Conservation (phyloP, 2,329 filamentous ascomycete genomes). For the Coleophoma cylindrospora region DNA sequence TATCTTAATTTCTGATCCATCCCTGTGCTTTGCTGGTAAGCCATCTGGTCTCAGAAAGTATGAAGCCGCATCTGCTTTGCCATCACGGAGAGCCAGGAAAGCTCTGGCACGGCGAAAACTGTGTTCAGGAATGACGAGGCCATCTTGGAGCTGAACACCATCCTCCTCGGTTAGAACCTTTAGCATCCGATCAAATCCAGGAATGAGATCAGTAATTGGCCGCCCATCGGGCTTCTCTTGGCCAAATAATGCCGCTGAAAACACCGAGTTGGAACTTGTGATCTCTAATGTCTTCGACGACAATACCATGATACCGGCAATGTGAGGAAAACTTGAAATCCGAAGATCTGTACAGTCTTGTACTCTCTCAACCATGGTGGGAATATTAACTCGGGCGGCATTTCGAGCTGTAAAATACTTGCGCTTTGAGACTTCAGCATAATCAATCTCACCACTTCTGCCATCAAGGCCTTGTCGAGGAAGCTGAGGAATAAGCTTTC, state of each 20-base stretch:
- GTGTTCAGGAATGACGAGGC: constrained; percentile 95
- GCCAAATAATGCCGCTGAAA: constrained; percentile 88
- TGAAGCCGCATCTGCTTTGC: constrained; percentile 70
- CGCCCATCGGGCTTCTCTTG: constrained; percentile 79
- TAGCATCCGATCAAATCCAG: constrained; percentile 80
- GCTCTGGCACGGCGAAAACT: constrained; percentile 88
- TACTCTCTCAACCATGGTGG: constrained; percentile 73
- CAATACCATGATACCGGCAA: constrained; percentile 92
- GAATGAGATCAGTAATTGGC: constrained; percentile 74
- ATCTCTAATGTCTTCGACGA: constrained; percentile 74
- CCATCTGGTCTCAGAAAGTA: constrained; percentile 82
- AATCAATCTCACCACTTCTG: constrained; percentile 70
- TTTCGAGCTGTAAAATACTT: constrained; percentile 85
- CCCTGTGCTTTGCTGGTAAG: constrained; percentile 78
- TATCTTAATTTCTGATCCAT: constrained; percentile 87
- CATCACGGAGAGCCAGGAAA: constrained; percentile 77
- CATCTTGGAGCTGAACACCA: constrained; percentile 75
- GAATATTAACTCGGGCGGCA: constrained; percentile 72
- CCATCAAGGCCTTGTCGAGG: constrained; percentile 70
- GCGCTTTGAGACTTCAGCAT: constrained; percentile 65
- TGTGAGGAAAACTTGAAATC: constrained; percentile 92
- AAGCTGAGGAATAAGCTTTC: constrained; percentile 74
- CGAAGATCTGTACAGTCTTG: constrained; percentile 67
- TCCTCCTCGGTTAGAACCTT: constrained; percentile 82
- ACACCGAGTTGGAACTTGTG: constrained; percentile 91